These are phyloP conservation scores for Candida oleophila DNA, from an alignment of 805 yeast genomes.

Conservation along the genomic window DNA sequence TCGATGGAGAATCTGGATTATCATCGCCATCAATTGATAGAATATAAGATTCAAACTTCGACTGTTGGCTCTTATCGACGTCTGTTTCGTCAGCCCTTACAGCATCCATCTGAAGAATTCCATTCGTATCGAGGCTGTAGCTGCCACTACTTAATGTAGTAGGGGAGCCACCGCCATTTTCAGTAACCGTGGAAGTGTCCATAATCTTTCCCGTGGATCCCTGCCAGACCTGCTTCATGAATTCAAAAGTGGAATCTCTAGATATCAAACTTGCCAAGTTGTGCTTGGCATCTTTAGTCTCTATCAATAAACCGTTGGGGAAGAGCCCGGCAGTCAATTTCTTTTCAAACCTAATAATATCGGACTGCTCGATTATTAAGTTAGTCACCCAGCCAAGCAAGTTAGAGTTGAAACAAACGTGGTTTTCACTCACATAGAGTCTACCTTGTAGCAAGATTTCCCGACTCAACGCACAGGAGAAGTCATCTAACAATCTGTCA, in stretches of 20 bases:
- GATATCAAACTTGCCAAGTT: slow-evolving; percentile 86
- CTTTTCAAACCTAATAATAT: slow-evolving; percentile 73
- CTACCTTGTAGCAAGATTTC: slow-evolving; percentile 89
- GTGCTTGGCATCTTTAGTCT: slow-evolving; percentile 62
- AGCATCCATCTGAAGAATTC: slow-evolving; percentile 9
- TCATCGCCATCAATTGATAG: slow-evolving; percentile 47
- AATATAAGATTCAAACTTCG: slow-evolving; percentile 24
- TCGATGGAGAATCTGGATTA: slow-evolving; percentile 13
- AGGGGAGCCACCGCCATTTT: slow-evolving; percentile 4
- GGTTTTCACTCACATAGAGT: slow-evolving; percentile 72
- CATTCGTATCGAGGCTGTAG: slow-evolving; percentile 17
- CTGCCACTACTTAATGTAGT: slow-evolving; percentile 3
- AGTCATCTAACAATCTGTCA: slow-evolving; percentile 81
- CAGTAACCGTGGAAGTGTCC: slow-evolving; percentile 13
- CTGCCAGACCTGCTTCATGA: slow-evolving; percentile 72
- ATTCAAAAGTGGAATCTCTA: slow-evolving; percentile 72
- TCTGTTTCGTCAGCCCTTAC: slow-evolving; percentile 23
- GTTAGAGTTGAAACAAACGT: slow-evolving; percentile 83
- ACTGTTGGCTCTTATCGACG: slow-evolving; percentile 9
- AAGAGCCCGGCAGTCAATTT: slow-evolving; percentile 84
- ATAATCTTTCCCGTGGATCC: slow-evolving; percentile 29
- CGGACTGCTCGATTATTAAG: slow-evolving; percentile 67
- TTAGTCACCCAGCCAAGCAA: slow-evolving; percentile 90
- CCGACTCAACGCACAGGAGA: slow-evolving; percentile 83
- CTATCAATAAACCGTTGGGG: slow-evolving; percentile 82